A percentile compares a stretch with the other conserved stretches of the same genome.
These are phyloP conservation scores for Clonostachys byssicola DNA, from an alignment of 2,329 filamentous ascomycete species.

Conservation along the genomic window DNA sequence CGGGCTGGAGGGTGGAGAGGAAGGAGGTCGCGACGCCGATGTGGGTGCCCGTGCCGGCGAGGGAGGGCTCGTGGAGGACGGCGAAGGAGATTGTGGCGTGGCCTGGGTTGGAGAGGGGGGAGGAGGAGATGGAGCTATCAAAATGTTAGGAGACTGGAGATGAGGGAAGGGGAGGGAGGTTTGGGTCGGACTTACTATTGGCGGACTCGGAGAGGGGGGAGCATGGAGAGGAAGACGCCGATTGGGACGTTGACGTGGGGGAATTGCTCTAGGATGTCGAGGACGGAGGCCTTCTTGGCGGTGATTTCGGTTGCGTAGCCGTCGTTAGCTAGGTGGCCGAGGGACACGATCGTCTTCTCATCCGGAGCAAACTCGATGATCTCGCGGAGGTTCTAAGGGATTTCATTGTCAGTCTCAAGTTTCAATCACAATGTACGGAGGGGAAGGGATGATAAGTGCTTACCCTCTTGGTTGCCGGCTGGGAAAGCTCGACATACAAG, in stretches of 20 bases:
- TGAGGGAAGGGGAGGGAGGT: background rate
- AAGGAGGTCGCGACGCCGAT: slow-evolving; percentile 55
- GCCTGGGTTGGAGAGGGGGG: slow-evolving; percentile 49
- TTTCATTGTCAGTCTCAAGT: background rate
- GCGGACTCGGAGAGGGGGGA: slow-evolving; percentile 52
- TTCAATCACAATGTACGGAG: background rate
- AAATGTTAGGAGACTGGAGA: background rate
- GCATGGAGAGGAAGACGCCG: slow-evolving; percentile 55
- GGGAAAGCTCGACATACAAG: slow-evolving; percentile 64
- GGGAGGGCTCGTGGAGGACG: slow-evolving; percentile 50
- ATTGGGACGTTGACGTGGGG: slow-evolving; percentile 49
- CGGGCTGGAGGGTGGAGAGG: slow-evolving; percentile 27
- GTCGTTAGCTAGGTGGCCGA: slow-evolving; percentile 25
- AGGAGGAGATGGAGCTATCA: slow-evolving; percentile 60
- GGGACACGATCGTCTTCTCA: slow-evolving; percentile 21
- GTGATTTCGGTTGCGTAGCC: slow-evolving; percentile 31
- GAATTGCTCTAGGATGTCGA: slow-evolving; percentile 57
- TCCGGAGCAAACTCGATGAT: slow-evolving; percentile 9
- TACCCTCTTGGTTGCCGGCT: slow-evolving; percentile 59
- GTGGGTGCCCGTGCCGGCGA: slow-evolving; percentile 35
- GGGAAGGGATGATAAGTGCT: background rate
- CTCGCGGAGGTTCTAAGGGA: slow-evolving; percentile 10
- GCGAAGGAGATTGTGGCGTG: slow-evolving; percentile 60
- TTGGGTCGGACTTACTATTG: slow-evolving; percentile 16
- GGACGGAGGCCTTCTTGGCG: slow-evolving; percentile 44